Evolutionary conservation across 2,329 filamentous ascomycete species (phyloP).

Genomic region (Cladosporium colombiae): DNA sequence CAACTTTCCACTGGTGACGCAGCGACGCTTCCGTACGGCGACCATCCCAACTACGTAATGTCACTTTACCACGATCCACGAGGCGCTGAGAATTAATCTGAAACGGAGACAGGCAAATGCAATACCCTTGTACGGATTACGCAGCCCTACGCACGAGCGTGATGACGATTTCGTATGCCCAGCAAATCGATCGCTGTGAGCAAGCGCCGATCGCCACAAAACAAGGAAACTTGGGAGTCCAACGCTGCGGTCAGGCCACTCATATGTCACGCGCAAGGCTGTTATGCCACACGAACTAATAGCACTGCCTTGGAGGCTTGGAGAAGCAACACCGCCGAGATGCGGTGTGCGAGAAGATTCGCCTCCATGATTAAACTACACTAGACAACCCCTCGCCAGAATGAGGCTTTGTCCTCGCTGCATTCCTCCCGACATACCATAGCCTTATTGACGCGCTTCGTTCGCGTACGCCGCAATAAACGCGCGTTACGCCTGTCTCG

Average conservation of each 20-base stretch:
- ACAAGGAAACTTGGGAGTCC: background rate
- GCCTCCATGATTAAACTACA: background rate
- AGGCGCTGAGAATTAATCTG: background rate
- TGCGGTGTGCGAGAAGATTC: background rate
- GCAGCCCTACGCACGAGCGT: constrained; percentile 5
- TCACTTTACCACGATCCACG: background rate
- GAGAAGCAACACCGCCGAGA: background rate
- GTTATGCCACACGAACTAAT: background rate
- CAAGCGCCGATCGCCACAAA: constrained; percentile 8
- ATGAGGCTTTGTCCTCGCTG: constrained; percentile 3
- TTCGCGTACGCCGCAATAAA: background rate
- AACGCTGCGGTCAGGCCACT: background rate
- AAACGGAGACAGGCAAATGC: background rate
- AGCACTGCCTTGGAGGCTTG: background rate
- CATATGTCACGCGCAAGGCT: background rate
- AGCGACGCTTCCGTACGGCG: background rate
- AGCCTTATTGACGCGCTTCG: constrained; percentile 13
- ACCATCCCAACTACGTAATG: background rate
- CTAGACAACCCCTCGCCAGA: background rate
- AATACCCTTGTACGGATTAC: background rate
- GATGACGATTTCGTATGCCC: background rate
- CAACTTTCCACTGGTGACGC: background rate
- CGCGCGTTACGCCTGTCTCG: constrained; percentile 6
- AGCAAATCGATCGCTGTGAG: constrained; percentile 1
- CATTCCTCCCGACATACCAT: constrained; percentile 14